Evolutionary conservation across 805 yeast species (phyloP), one percentile per base, ranked within the genome.

Genomic region (Metschnikowia sp.): DNA sequence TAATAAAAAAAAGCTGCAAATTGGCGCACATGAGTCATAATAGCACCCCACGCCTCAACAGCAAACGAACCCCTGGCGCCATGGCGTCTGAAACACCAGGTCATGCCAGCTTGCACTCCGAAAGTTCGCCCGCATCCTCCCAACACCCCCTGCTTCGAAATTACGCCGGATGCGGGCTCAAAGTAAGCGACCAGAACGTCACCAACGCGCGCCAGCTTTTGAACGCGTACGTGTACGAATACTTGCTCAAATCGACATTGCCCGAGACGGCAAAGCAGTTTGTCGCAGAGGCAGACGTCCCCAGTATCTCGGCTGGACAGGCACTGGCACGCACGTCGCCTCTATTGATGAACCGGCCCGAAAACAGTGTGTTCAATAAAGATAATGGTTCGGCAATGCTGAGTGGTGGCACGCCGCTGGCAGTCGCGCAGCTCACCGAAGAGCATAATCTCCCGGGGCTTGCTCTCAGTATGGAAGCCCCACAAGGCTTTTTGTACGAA

Each of bases 161-260:
- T 22, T 22, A 22, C 26, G 26, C 26, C 7, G 26, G 26, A 22
- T 22, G 26, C 15, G 49, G 62, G 15, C 56, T 59, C 18, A 57
- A 58, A 36, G 61, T 67, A 10, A 55, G 64, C 29, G 77, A 79
- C 54, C 56, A 74, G n/a, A 71, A 70, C 19, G 83, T 83, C 5
- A 64, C 72, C 13, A 75, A 73, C 49, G 70, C 83, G 7, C 77
- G 79, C 56, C 83, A 82, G 60, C 64, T 83, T 30, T 69, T 90
- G 51, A 87, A 90, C 62, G 90, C 92, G 7, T 90, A 89, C 64
- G 83, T 90, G 33, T 88, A 89, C 62, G 97, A 90, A 66, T 91
- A 88, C 58, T 70, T 90, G 51, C 60, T 86, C 58, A 90, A 90
- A 65, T 82, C 86, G 44, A 78, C 87, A 29, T 73, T 88, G 40